phyloP scores from a whole-genome alignment of 2,329 filamentous ascomycete genomes.

The Trichoderma atroviride region DNA sequence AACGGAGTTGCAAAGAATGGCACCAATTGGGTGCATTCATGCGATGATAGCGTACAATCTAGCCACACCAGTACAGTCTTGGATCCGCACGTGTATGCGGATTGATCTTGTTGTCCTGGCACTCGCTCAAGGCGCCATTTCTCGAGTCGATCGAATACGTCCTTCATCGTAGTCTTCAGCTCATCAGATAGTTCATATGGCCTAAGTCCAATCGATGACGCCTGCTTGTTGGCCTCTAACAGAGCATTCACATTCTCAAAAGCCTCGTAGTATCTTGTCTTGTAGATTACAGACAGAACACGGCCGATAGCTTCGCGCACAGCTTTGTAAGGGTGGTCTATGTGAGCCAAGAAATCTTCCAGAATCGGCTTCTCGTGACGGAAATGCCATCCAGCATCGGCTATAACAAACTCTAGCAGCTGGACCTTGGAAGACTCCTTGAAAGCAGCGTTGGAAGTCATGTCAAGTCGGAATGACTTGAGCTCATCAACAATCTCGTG shows the following conservation, averaged over 20 bases:
- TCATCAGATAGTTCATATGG: slow-evolving; percentile 80
- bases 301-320: slow-evolving; percentile 93
- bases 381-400: slow-evolving; percentile 94
- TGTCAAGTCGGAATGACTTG: slow-evolving; percentile 84
- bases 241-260: slow-evolving; percentile 78
- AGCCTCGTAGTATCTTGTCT: slow-evolving; percentile 91
- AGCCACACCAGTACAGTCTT: slow-evolving; percentile 97
- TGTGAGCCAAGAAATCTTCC: slow-evolving; percentile 83
- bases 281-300: slow-evolving; percentile 84
- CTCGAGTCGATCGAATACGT: slow-evolving; percentile 79
- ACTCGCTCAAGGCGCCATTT: slow-evolving; percentile 82
- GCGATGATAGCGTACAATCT: slow-evolving; percentile 84
- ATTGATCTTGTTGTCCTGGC: slow-evolving; percentile 89
- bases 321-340: slow-evolving; percentile 97
- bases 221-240: slow-evolving; percentile 74
- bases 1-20: slow-evolving; percentile 89
- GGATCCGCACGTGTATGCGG: slow-evolving; percentile 90
- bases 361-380: slow-evolving; percentile 85
- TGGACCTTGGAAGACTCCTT: slow-evolving; percentile 98
- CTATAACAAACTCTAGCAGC: slow-evolving; percentile 83
- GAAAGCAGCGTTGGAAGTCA: slow-evolving; percentile 95
- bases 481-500: slow-evolving; percentile 85
- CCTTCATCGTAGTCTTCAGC: slow-evolving; percentile 70
- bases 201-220: slow-evolving; percentile 80
- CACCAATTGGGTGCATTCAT: slow-evolving; percentile 88